A percentile compares a stretch with the other conserved stretches of the same genome.
Evolutionary conservation across 208 protist genomes (phyloP).

Genomic region (Trypanosoma mega): DNA sequence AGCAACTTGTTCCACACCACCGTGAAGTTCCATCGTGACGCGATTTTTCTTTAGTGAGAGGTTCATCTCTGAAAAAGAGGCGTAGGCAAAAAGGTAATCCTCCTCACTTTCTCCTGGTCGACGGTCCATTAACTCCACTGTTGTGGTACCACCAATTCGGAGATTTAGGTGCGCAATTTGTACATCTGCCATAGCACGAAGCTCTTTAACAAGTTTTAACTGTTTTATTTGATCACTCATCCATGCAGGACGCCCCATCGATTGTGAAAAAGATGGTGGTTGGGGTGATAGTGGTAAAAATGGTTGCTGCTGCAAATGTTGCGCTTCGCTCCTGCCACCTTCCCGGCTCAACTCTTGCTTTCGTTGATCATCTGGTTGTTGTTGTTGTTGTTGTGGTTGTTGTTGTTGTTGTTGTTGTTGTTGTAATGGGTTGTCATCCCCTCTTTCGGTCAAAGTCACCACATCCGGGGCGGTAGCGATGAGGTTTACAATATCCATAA

Average conservation of each 20-base stretch:
- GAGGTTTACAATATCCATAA: slow-evolving; percentile 81
- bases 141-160: slow-evolving; percentile 46
- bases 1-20: slow-evolving; percentile 40
- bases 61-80: slow-evolving; percentile 40
- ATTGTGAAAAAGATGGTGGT: background rate
- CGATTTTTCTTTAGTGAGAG: slow-evolving; percentile 65
- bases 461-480: slow-evolving; percentile 38
- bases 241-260: background rate
- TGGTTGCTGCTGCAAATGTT: background rate
- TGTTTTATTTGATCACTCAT: slow-evolving; percentile 10
- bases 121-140: slow-evolving; percentile 64
- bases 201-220: slow-evolving; percentile 15
- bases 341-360: too few species aligned
- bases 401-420: too few species aligned
- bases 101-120: slow-evolving; percentile 19
- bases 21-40: slow-evolving; percentile 65
- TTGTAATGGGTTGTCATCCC: too few species aligned
- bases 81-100: slow-evolving; percentile 59
- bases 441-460: too few species aligned
- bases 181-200: slow-evolving; percentile 26
- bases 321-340: background rate
- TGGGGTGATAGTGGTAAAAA: background rate
- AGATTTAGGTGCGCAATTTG: slow-evolving; percentile 64
- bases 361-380: too few species aligned
- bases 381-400: too few species aligned